Evolutionary conservation across 2,329 filamentous ascomycete species (phyloP).

Genomic region (Seiridium unicorne): DNA sequence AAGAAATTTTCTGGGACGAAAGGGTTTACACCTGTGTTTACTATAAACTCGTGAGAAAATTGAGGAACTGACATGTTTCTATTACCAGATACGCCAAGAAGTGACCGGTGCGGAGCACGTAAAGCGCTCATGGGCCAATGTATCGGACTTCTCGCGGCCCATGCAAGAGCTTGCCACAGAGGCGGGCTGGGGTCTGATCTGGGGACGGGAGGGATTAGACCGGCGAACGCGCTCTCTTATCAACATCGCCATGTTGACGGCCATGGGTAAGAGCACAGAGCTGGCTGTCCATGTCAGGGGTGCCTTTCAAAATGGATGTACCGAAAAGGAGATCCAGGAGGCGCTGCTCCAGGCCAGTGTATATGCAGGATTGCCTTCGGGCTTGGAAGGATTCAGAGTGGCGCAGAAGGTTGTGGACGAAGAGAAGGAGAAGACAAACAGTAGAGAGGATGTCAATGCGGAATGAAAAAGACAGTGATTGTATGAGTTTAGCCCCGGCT

Average conservation of each 20-base stretch:
- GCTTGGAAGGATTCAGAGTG: constrained; percentile 4
- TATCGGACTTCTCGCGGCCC: constrained; percentile 2
- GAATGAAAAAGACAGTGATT: not conserved
- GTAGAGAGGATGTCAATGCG: too few relatives aligned
- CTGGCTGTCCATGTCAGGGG: constrained; percentile 4
- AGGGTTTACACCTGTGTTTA: too few relatives aligned
- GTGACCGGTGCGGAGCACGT: constrained; percentile 5
- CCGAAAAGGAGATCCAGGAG: constrained; percentile 5
- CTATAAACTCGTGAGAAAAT: too few relatives aligned
- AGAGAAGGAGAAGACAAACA: not conserved
- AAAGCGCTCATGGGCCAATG: constrained; percentile 5
- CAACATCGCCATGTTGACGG: constrained; percentile 5
- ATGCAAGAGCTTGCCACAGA: constrained; percentile 9
- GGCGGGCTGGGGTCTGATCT: constrained; percentile 7
- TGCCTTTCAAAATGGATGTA: constrained; percentile 4
- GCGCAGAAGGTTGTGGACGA: constrained; percentile 6
- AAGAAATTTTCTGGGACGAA: too few relatives aligned
- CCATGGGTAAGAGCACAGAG: constrained; percentile 5
- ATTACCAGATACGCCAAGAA: not conserved
- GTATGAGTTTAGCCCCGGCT: not conserved
- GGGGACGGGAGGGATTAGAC: constrained; percentile 3
- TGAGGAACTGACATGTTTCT: too few relatives aligned
- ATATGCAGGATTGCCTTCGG: constrained; percentile 3
- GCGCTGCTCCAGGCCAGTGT: constrained; percentile 2
- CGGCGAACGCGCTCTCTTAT: constrained; percentile 2